These are phyloP conservation scores for Rauvolfia tetraphylla DNA, from an alignment of 257 asterid species.

Conservation along the genomic window DNA sequence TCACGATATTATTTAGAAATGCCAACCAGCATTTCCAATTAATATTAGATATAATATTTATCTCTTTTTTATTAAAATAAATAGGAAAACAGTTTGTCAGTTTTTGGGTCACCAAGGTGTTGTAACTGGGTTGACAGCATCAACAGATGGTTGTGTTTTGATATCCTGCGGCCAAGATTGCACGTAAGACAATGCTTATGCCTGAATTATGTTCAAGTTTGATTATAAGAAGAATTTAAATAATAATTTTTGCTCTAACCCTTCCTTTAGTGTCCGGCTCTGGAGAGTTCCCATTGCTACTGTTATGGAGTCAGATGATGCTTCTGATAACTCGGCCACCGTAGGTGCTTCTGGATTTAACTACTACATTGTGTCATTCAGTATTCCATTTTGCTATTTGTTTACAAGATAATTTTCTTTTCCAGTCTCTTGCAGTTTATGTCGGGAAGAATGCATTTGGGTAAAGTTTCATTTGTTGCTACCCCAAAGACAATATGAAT, in stretches of 20 bases:
- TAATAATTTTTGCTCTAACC: constrained; percentile 10
- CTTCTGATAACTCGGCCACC: constrained; percentile 35
- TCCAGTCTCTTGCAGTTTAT: constrained; percentile 72
- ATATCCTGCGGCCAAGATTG: constrained; percentile 96
- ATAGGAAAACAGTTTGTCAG: constrained; percentile 77
- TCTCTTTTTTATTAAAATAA: not conserved
- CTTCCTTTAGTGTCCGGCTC: constrained; percentile 70
- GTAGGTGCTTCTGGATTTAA: constrained; percentile 34
- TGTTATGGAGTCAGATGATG: constrained; percentile 37
- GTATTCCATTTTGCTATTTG: not conserved
- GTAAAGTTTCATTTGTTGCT: constrained; percentile 34
- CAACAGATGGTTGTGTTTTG: constrained; percentile 85
- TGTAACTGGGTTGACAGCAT: constrained; percentile 73
- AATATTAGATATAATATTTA: not conserved
- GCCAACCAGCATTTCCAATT: not conserved
- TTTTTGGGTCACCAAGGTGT: constrained; percentile 98
- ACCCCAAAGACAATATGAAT: not conserved
- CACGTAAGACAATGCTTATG: constrained; percentile 52
- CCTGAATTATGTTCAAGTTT: constrained; percentile 17
- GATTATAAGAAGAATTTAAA: constrained; percentile 10
- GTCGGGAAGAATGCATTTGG: constrained; percentile 79
- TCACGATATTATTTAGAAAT: not conserved
- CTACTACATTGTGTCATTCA: constrained; percentile 9
- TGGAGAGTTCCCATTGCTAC: constrained; percentile 79
- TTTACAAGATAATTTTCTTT: not conserved